Evolutionary conservation across 768 basidiomycete genomes (phyloP).

Genomic region (Tylopilus balloui): DNA sequence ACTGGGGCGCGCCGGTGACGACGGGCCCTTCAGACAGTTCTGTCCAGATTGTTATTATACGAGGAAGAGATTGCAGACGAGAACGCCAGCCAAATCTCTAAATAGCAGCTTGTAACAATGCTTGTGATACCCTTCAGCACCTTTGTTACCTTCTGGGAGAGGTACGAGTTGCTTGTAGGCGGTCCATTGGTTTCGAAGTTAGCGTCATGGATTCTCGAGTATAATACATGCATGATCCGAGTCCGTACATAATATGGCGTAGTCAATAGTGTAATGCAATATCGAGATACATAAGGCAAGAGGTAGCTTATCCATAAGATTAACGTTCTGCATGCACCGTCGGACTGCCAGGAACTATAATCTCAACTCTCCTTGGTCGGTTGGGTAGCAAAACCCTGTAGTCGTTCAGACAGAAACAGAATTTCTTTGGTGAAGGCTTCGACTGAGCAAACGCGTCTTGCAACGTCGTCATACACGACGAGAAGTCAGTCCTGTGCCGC

Average conservation of each 20-base stretch:
- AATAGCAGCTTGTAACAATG: too few relatives aligned
- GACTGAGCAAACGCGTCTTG: slow-evolving; percentile 22
- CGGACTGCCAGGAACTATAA: slow-evolving; percentile 21
- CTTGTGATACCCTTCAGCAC: too few relatives aligned
- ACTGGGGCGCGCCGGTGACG: neutral
- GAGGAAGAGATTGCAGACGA: too few relatives aligned
- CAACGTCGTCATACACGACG: slow-evolving; percentile 15
- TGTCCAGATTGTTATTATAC: too few relatives aligned
- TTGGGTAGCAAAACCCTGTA: neutral
- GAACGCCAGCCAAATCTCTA: too few relatives aligned
- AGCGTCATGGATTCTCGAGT: neutral
- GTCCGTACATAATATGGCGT: slow-evolving; percentile 11
- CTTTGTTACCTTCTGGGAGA: too few relatives aligned
- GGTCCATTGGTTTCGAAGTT: neutral
- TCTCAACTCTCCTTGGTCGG: slow-evolving; percentile 10
- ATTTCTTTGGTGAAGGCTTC: slow-evolving; percentile 6
- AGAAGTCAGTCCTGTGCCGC: slow-evolving; percentile 9
- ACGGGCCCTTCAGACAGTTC: neutral
- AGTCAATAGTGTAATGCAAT: slow-evolving; percentile 9
- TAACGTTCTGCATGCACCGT: slow-evolving; percentile 17
- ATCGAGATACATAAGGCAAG: slow-evolving; percentile 5
- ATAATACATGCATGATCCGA: slow-evolving; percentile 8
- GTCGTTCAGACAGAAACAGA: slow-evolving; percentile 6
- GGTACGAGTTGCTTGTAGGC: neutral
- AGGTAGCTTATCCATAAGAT: slow-evolving; percentile 12